Evolutionary conservation across 2,329 filamentous ascomycete genomes (phyloP).

Genomic region (Cytospora leucostoma): DNA sequence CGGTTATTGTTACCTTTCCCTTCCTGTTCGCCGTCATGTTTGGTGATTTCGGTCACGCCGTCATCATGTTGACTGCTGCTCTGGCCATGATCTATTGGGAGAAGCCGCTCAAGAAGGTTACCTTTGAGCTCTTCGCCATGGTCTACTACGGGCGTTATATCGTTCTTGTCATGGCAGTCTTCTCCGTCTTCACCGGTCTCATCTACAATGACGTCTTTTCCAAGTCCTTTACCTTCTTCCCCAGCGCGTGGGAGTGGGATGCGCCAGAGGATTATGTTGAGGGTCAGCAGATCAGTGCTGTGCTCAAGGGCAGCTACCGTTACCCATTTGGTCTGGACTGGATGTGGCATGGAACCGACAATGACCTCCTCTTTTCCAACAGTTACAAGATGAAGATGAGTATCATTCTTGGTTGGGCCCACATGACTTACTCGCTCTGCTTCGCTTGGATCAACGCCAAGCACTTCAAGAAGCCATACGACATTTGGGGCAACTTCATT

Average conservation of each 20-base stretch:
- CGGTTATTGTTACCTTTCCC: constrained; percentile 97
- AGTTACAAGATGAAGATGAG: constrained; percentile 99
- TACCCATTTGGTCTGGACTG: constrained; percentile 96
- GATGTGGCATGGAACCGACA: constrained; percentile 95
- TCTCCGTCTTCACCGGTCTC: constrained; percentile 94
- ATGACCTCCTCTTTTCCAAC: constrained; percentile 94
- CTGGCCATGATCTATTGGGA: constrained; percentile 96
- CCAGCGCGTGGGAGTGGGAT: constrained; percentile 83
- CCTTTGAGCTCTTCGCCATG: constrained; percentile 95
- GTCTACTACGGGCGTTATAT: constrained; percentile 99
- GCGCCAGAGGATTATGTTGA: constrained; percentile 67
- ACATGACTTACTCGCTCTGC: constrained; percentile 98
- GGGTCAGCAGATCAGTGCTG: constrained; percentile 64
- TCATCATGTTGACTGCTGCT: constrained; percentile 83
- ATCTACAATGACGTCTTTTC: constrained; percentile 99
- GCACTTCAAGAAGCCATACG: constrained; percentile 92
- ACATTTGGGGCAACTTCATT: constrained; percentile 96
- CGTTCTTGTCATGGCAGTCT: constrained; percentile 95
- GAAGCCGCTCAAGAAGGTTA: constrained; percentile 86
- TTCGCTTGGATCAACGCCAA: constrained; percentile 90
- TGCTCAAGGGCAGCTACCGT: constrained; percentile 71
- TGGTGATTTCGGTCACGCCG: constrained; percentile 91
- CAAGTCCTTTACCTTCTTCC: constrained; percentile 84
- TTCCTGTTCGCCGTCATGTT: constrained; percentile 99
- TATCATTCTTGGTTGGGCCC: constrained; percentile 93